Evolutionary conservation across 257 asterid genomes (phyloP).

Genomic region (Cordia subcordata): DNA sequence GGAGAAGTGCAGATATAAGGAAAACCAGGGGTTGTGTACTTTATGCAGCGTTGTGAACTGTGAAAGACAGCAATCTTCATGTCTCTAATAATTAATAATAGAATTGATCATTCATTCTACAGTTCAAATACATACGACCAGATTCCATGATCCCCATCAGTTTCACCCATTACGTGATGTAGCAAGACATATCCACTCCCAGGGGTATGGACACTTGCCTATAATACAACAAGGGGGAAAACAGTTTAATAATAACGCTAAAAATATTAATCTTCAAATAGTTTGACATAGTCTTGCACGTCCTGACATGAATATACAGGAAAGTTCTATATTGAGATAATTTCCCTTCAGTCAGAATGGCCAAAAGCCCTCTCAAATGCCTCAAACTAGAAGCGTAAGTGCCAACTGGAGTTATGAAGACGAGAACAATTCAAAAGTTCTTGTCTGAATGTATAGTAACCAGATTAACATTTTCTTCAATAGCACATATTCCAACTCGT

Average conservation of each 20-base stretch:
- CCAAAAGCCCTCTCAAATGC: no score
- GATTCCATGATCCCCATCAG: constrained; percentile 89
- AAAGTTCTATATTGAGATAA: no score
- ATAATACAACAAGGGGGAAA: constrained; percentile 13
- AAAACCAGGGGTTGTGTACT: neutral
- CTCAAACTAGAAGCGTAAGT: no score
- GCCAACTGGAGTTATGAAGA: no score
- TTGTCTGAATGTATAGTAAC: no score
- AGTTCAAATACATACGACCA: constrained; percentile 82
- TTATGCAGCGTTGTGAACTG: no score
- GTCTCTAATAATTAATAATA: neutral
- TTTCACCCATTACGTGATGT: constrained; percentile 98
- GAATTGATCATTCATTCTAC: neutral
- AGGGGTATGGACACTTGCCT: constrained; percentile 90
- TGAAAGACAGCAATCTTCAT: no score
- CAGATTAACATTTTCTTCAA: no score
- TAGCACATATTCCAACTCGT: no score
- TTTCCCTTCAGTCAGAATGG: no score
- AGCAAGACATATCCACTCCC: constrained; percentile 97
- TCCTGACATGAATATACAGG: neutral
- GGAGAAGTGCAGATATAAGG: no score
- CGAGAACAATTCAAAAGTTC: no score
- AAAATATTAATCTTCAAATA: neutral
- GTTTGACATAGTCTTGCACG: neutral
- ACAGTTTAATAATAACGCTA: constrained; percentile 5